A percentile compares a stretch with the other conserved stretches of the same genome.
Evolutionary conservation across 768 basidiomycete genomes (phyloP).

Genomic region (Podaxis rugospora): DNA sequence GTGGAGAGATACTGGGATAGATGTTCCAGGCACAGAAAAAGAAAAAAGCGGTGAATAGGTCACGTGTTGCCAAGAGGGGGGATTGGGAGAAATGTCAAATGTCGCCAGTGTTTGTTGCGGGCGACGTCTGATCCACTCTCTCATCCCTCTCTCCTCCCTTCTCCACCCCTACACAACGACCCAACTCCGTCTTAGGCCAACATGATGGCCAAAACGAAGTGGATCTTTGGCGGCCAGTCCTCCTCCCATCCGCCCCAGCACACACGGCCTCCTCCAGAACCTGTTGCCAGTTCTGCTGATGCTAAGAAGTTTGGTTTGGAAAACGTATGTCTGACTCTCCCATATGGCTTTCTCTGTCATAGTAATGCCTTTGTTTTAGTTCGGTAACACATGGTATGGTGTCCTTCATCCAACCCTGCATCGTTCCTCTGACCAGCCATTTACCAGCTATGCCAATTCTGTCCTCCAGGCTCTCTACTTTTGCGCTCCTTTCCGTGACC

Average conservation of each 20-base stretch:
- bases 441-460: slow-evolving; percentile 91
- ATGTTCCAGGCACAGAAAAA: background rate
- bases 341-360: background rate
- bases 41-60: background rate
- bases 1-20: background rate
- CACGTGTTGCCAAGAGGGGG: slow-evolving; percentile 12
- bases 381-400: slow-evolving; percentile 91
- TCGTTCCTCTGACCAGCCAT: slow-evolving; percentile 15
- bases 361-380: slow-evolving; percentile 40
- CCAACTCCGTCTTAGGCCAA: slow-evolving; percentile 4
- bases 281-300: slow-evolving; percentile 52
- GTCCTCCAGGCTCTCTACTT: slow-evolving; percentile 97
- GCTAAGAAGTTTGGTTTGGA: slow-evolving; percentile 93
- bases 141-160: slow-evolving; percentile 7
- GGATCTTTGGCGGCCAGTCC: slow-evolving; percentile 30
- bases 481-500: slow-evolving; percentile 88
- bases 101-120: slow-evolving; percentile 9
- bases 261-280: slow-evolving; percentile 28
- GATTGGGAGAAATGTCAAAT: slow-evolving; percentile 12
- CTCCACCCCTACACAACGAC: background rate
- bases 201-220: slow-evolving; percentile 35
- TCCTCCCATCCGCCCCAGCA: slow-evolving; percentile 15
- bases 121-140: slow-evolving; percentile 10
- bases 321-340: slow-evolving; percentile 64
- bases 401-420: background rate